Base-by-base conservation (phyloP, 2,329 filamentous ascomycete genomes). In the Fusarium clavum region DNA sequence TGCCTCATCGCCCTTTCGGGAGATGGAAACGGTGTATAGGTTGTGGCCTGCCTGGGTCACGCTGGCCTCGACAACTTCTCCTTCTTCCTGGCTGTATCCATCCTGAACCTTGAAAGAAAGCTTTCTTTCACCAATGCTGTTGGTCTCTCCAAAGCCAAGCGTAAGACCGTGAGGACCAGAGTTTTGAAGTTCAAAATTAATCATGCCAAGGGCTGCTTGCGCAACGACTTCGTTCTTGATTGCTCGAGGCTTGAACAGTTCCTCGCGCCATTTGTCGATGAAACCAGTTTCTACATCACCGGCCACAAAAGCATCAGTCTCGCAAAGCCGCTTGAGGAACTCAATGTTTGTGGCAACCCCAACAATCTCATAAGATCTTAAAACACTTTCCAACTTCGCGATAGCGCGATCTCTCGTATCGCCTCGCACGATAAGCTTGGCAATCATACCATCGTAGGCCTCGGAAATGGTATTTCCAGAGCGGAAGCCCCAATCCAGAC, bases 361-460 rank as follows among this genome's bases (percentile, higher is more conserved):
- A 5, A 95, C 96, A 13, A 99, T 90, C 80, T 99, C 94, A 77
- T 98, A 99, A 49, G 93, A 87, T 70, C 93, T 91, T 13, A 99
- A 83, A 1, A 96, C 94, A 6, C 90, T 84, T 40, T 90, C 89
- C 63, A 99, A 85, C 79, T 93, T 97, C 62, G 92, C 90, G 52
- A 99, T 91, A 6, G 94, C 93, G 27, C 92, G 91, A 77, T 92
- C 88, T 64, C 96, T 88, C 60, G 91, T 91, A 18, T 89, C 87
- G 1, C 93, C 96, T 61, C 93, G 89, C 8, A 98, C 94, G 73
- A 99, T 99, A 55, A 99, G 87, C 82, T 99, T 99, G 46, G 96
- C 93, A 72, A 99, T 97, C 96, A 99, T 99, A 29, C 96, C 96
- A 74, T 99, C 96, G 80, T 99, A 99, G 57, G 96, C 93, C 62